Base-by-base conservation (phyloP, 106 monocot genomes). In the Amphibolis antarctica region DNA sequence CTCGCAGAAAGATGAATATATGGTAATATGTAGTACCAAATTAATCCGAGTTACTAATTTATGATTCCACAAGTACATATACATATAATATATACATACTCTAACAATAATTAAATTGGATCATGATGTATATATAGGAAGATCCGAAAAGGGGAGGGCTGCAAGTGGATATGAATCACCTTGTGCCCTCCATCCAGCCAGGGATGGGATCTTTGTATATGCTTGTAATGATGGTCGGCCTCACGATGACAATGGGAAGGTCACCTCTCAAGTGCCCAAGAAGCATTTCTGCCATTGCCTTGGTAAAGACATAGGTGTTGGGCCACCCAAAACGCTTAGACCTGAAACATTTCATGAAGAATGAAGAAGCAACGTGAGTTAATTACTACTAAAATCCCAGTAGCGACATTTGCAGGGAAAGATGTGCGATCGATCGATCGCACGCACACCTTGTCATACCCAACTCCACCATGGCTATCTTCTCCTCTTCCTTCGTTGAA, bases 301-400 rank as follows among this genome's bases (percentile, higher is more conserved):
- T 89, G 45, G 89, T 85, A 60, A 85, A 85, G 11, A 89, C 89
- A 57, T 89, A 89, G 12, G 89, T 89, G 48, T 89, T 89, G 56
- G 89, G 85, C 89, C 89, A 89, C 7, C 89, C 89, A 70, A 67
- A 82, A 65, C 30, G 21, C 53, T 66, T 79, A 15, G 89, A 82
- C 72, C 89, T 79, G 44, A 13, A 74, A 11, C 42, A 36, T 29
- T 28, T 5, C 1, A 46, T 14, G 9, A 27, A 65, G 9, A 51
- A 13, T 22, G 19, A 23, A 7, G 7, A 4, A 36, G 36, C 4
- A 4, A 36, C 36, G 36, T 4, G 36, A 7, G 36, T 2, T 36
- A 36, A n/a, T n/a, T n/a, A n/a, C n/a, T n/a, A n/a, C n/a, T n/a
- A n/a, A n/a, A n/a, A n/a, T n/a, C 49, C 49, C 14, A 49, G 49